These are phyloP conservation scores for Fraxinus quadrangulata DNA, from an alignment of 257 asterid genomes.

Conservation along the genomic window DNA sequence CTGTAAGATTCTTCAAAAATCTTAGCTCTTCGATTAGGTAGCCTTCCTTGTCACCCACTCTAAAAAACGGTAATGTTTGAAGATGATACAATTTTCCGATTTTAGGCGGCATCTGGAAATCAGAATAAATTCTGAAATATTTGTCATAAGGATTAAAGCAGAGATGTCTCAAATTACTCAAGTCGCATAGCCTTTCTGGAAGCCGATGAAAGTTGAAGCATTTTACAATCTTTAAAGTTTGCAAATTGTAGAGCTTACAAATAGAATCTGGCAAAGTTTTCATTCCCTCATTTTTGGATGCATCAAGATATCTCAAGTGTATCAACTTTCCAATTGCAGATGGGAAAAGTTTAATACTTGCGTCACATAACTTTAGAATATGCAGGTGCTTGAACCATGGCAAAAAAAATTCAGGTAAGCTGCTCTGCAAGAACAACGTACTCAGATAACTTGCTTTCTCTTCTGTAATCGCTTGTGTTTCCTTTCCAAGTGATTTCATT, in stretches of 20 bases:
- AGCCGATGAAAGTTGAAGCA: background rate
- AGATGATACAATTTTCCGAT: constrained; percentile 27
- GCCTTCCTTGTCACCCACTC: constrained; percentile 23
- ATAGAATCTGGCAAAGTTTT: constrained; percentile 18
- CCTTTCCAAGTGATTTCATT: background rate
- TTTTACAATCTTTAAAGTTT: background rate
- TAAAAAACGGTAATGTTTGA: constrained; percentile 17
- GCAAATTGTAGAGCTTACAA: constrained; percentile 19
- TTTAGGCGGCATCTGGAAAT: background rate
- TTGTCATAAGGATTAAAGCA: fast-evolving
- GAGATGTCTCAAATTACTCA: constrained; percentile 31
- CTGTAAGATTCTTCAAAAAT: constrained; percentile 26
- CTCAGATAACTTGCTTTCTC: background rate
- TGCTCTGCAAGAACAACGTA: constrained; percentile 16
- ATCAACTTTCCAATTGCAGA: constrained; percentile 17
- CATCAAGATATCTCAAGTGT: constrained; percentile 23
- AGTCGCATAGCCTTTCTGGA: constrained; percentile 11
- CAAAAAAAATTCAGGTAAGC: background rate
- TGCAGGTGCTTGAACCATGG: constrained; percentile 5
- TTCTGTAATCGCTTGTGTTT: background rate
- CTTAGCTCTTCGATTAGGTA: constrained; percentile 32
- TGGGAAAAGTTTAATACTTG: constrained; percentile 9
- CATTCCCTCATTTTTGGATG: background rate
- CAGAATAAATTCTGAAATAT: background rate
- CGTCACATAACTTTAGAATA: constrained; percentile 1